Evolutionary conservation across 1,284 basidiomycete species (phyloP).

Genomic region (Psilocybe mexicana): DNA sequence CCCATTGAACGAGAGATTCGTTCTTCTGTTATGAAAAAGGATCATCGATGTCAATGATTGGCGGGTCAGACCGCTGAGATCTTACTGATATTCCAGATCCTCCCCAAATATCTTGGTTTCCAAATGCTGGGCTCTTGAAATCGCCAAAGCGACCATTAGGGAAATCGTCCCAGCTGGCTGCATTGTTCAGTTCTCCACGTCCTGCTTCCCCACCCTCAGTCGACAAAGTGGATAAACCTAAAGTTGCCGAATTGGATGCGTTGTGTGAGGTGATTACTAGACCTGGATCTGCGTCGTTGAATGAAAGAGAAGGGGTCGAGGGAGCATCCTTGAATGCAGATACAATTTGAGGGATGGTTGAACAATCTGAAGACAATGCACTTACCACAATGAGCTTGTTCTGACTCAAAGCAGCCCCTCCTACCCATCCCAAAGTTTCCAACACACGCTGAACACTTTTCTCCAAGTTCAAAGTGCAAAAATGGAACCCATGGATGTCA

Average conservation of each 20-base stretch:
- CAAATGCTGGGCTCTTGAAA: constrained; percentile 94
- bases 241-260: constrained; percentile 59
- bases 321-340: constrained; percentile 40
- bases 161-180: constrained; percentile 94
- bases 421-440: constrained; percentile 73
- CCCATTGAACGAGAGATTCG: constrained; percentile 80
- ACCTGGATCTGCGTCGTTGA: constrained; percentile 36
- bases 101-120: constrained; percentile 76
- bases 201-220: constrained; percentile 55
- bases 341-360: constrained; percentile 7
- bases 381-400: constrained; percentile 75
- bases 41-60: not conserved
- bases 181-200: constrained; percentile 72
- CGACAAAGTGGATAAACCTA: constrained; percentile 43
- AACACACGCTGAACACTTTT: constrained; percentile 92
- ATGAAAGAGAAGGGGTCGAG: constrained; percentile 27
- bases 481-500: constrained; percentile 83
- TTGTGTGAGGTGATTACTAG: constrained; percentile 60
- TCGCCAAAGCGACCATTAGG: constrained; percentile 99
- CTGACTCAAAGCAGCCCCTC: constrained; percentile 31
- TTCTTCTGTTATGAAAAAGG: constrained; percentile 46
- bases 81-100: constrained; percentile 56
- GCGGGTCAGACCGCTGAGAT: constrained; percentile 1
- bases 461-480: constrained; percentile 97
- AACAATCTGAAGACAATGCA: constrained; percentile 7